Conservation (phyloP, 208 protist species). For the Sergeia podlipaevii region DNA sequence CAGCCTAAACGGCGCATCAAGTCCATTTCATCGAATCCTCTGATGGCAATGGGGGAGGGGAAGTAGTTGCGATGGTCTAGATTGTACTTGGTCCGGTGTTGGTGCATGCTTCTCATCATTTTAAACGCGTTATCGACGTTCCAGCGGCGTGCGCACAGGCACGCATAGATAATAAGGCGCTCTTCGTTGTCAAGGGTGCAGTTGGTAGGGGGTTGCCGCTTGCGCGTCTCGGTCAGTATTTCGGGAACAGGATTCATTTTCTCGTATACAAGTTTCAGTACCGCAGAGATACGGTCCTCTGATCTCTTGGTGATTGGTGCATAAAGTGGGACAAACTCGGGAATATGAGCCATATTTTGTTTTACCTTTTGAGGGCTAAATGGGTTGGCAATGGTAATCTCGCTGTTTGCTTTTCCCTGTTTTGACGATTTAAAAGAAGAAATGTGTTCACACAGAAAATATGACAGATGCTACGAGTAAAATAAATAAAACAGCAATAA, state of each 20-base stretch:
- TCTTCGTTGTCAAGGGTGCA: slow-evolving; percentile 21
- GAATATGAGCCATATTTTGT: no score
- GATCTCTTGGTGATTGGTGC: slow-evolving; percentile 15
- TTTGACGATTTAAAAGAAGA: no score
- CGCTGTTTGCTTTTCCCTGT: no score
- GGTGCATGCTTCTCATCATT: slow-evolving; percentile 31
- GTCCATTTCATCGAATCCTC: no score
- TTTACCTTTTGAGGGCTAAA: no score
- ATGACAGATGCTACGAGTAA: no score
- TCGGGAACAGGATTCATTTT: slow-evolving; percentile 11
- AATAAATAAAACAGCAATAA: no score
- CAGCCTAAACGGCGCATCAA: no score
- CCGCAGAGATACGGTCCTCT: slow-evolving; percentile 14
- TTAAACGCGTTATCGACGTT: slow-evolving; percentile 19
- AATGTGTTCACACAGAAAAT: no score
- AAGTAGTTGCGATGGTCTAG: slow-evolving; percentile 30
- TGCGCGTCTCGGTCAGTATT: slow-evolving; percentile 10
- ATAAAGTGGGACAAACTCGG: slow-evolving; percentile 11
- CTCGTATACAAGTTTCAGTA: slow-evolving; percentile 1
- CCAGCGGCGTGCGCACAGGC: slow-evolving; percentile 14
- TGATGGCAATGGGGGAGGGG: slow-evolving; percentile 42
- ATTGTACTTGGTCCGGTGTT: slow-evolving; percentile 27
- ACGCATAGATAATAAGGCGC: slow-evolving; percentile 22
- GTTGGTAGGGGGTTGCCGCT: no score
- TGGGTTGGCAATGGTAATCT: no score